Evolutionary conservation across 1,284 basidiomycete genomes (phyloP), one percentile per base, ranked within the genome.

Genomic region (Mycocalia duriaeana): DNA sequence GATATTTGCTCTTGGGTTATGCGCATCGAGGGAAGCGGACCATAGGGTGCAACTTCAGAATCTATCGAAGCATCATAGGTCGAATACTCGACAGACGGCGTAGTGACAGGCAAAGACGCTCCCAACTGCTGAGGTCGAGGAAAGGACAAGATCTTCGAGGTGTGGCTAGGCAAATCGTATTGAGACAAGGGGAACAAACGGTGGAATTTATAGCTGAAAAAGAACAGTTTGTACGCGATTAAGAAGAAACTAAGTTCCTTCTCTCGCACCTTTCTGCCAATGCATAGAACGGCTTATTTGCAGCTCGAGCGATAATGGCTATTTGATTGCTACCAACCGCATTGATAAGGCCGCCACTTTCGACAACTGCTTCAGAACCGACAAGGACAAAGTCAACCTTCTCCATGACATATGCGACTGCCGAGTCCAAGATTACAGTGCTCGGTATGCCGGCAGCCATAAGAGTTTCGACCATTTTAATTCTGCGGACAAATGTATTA

Each of bases 401-500:
- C 56, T 95, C 91, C 88, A 99, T 97, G 53, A 93, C 84, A 70
- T 97, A 99, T 18, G 92, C 93, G 4, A 98, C 94, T 1, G 95
- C 94, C 7, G 92, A 92, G 68, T 99, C 96, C 47, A 99, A 79
- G 7, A 99, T 86, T 47, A 99, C 87, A 1, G 91, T 93, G 67
- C 91, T 94, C 4, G 94, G 94, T 52, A 99, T 91, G 2, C 94
- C 94, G 14, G 85, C 87, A 24, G 84, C 82, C 8, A 83, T 87
- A 40, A 96, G 75, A 46, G 82, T 77, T 57, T 92, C 82, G 59
- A 91, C 85, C n/a, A 94, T 95, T 64, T 87, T 90, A 60, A 94
- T 76, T 47, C 93, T 94, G 58, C 13, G 42, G 37, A 47, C 49
- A 48, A 24, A 31, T 51, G 46, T 56, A 44, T 45, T 52, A 35